Base-by-base conservation (phyloP, 306 rosid genomes). In the Lathyrus aphaca region DNA sequence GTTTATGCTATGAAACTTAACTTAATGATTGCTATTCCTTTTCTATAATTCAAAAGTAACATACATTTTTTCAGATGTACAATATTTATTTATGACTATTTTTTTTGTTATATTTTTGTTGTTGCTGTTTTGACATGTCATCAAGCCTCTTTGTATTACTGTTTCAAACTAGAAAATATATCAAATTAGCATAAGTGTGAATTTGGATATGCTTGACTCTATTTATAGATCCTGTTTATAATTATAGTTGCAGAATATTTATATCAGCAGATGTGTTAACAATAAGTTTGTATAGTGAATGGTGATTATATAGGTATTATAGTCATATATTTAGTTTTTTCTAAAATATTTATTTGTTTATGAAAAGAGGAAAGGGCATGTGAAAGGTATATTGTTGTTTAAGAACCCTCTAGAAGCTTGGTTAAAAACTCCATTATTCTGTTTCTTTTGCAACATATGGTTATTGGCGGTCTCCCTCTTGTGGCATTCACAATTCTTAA, bases 381-480 rank as follows among this genome's bases (percentile, higher is more conserved):
- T 64, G 39, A 55, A 54, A 25, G n/a, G 17, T 14, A 8, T 16
- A 13, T 11, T 23, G 42, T 19, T 37, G 70, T 70, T 32, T 29
- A 59, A 50, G 40, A 70, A 30, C 55, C 76, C 32, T 59, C 4
- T 23, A 14, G 65, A 71, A 80, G 64, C 43, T 10, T 51, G 16
- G 35, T 40, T 62, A 61, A 29, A 29, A 48, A 9, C 16, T 69
- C 66, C 9, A 48, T 64, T 16, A 17, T 62, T 55, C 66, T 23
- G 17, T 60, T 50, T 74, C 54, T 69, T 45, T 78, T 80, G 83
- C 85, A 92, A 97, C 98, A 93, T 82, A 88, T 93, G 98, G 86
- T 90, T 76, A 82, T 93, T 58, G 97, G 98, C 17, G 98, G 98
- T 65, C 81, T 90, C 29, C 98, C 98, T 46, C 94, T 93, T 53